Conservation (phyloP, 306 rosid genomes). For the Lathyrus aphaca region DNA sequence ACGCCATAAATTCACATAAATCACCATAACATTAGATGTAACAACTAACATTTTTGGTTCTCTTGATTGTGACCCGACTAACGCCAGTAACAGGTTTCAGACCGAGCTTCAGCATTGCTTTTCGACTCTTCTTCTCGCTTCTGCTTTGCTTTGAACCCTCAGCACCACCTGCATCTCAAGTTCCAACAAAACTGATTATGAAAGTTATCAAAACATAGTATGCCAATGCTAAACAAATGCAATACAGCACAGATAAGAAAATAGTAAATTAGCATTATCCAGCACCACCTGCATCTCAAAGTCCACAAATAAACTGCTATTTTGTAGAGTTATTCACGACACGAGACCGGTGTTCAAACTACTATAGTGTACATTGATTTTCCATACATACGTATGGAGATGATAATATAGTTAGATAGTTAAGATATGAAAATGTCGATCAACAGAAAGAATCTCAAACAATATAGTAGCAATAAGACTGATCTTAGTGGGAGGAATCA, state of each 20-base stretch:
- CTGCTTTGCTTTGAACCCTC: slow-evolving; percentile 95
- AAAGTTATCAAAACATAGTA: slow-evolving; percentile 10
- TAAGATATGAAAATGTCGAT: background rate
- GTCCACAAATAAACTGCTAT: background rate
- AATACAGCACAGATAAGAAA: background rate
- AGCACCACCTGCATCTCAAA: too few species aligned
- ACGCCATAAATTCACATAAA: background rate
- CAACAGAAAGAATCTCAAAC: background rate
- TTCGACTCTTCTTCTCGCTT: slow-evolving; percentile 97
- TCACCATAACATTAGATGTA: background rate
- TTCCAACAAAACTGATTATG: slow-evolving; percentile 12
- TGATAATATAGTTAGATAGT: background rate
- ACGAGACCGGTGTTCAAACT: background rate
- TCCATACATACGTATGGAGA: background rate
- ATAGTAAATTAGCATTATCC: background rate
- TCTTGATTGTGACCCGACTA: slow-evolving; percentile 88
- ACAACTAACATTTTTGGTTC: slow-evolving; percentile 71
- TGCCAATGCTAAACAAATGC: slow-evolving; percentile 22
- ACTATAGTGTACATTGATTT: background rate
- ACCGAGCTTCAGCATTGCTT: slow-evolving; percentile 96
- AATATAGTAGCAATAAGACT: background rate
- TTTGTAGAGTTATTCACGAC: background rate
- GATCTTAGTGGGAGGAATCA: background rate
- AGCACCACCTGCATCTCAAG: slow-evolving; percentile 51
- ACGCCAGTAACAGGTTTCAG: slow-evolving; percentile 87